A percentile compares a stretch with the other conserved stretches of the same genome.
phyloP scores from a whole-genome alignment of 2,329 filamentous ascomycete genomes.

The Eutypa lata region DNA sequence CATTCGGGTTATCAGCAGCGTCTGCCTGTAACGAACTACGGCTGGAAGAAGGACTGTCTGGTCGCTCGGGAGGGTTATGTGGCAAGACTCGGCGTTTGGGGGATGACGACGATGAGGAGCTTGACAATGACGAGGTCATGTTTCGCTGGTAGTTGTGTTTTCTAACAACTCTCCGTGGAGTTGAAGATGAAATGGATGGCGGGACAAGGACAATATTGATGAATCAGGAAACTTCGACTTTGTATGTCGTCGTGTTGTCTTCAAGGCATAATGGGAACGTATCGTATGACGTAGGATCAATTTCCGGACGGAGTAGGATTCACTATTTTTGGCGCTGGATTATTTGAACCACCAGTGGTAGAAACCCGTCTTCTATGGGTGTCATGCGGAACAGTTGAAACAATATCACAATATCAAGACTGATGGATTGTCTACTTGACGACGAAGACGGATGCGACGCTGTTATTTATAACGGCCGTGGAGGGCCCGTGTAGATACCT shows the following conservation, averaged over 20 bases:
- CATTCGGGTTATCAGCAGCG: constrained; percentile 31
- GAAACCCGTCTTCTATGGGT: neutral
- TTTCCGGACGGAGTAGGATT: too few species aligned
- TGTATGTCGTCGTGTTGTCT: neutral
- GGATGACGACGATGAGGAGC: constrained; percentile 14
- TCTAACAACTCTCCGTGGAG: neutral
- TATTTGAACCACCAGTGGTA: neutral
- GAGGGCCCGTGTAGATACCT: too few species aligned
- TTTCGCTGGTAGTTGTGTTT: constrained; percentile 12
- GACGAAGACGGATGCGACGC: neutral
- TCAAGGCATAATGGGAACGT: neutral
- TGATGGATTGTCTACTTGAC: neutral
- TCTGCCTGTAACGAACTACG: constrained; percentile 19
- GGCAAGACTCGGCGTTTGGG: constrained; percentile 20
- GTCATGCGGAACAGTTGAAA: neutral
- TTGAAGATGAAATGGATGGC: neutral
- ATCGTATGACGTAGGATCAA: neutral
- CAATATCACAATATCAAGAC: neutral
- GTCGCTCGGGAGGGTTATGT: constrained; percentile 18
- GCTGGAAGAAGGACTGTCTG: constrained; percentile 14
- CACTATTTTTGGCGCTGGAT: neutral
- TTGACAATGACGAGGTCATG: constrained; percentile 39
- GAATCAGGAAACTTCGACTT: neutral
- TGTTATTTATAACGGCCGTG: neutral
- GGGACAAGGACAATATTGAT: neutral